Percentiles rank a stretch among this genome's conserved stretches.
phyloP scores from a whole-genome alignment of 495 filamentous ascomycete genomes.

The Cetradonia linearis region DNA sequence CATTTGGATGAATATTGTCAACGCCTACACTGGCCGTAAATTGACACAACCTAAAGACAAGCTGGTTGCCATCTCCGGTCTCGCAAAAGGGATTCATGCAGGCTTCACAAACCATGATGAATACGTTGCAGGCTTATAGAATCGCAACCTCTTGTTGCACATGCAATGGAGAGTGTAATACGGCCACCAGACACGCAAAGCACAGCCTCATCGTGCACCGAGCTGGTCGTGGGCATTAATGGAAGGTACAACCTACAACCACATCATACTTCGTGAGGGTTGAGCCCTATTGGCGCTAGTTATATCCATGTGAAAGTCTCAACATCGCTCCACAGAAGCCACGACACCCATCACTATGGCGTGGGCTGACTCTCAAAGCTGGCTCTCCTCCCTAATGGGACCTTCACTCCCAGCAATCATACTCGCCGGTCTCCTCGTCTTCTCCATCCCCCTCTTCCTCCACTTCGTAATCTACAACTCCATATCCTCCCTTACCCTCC shows the following conservation, averaged over 20 bases:
- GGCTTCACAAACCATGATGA: neutral
- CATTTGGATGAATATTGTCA: constrained; percentile 5
- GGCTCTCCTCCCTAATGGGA: constrained; percentile 21
- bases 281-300: too few species aligned
- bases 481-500: constrained; percentile 54
- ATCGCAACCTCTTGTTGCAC: neutral
- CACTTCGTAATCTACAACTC: constrained; percentile 64
- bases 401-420: constrained; percentile 39
- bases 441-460: constrained; percentile 65
- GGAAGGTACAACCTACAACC: neutral
- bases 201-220: neutral
- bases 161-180: neutral
- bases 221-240: neutral
- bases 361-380: constrained; percentile 23
- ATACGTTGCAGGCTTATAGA: neutral
- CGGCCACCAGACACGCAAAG: neutral
- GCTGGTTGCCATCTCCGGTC: constrained; percentile 7
- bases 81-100: neutral
- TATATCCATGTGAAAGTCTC: too few species aligned
- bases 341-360: constrained; percentile 3
- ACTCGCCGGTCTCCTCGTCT: constrained; percentile 55
- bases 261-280: constrained; percentile 12
- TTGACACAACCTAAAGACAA: constrained; percentile 14
- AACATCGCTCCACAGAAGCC: neutral
- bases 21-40: constrained; percentile 4